Evolutionary conservation across 441 rosid genomes (phyloP).

Genomic region (Brassica hybrid): DNA sequence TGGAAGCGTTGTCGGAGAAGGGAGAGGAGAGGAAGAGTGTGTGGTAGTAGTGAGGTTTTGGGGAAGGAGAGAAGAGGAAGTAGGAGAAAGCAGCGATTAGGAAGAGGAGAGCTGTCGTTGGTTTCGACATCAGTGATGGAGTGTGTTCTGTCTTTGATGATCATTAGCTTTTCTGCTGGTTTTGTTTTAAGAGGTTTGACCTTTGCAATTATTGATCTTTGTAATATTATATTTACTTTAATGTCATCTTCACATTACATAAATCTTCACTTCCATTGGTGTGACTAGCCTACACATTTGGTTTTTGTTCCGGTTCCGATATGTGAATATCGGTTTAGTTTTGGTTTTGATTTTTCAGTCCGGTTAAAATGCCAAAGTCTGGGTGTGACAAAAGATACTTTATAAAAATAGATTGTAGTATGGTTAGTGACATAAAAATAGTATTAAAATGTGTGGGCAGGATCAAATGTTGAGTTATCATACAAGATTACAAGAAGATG

Average conservation of each 20-base stretch:
- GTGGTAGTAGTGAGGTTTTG: constrained; percentile 60
- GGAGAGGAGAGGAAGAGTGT: constrained; percentile 59
- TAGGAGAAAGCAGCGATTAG: constrained; percentile 45
- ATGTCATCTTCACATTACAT: too few species aligned
- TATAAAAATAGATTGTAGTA: background rate
- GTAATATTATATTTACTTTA: background rate
- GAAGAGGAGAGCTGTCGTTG: constrained; percentile 17
- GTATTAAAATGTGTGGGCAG: background rate
- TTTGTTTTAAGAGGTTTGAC: too few species aligned
- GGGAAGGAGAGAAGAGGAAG: constrained; percentile 41
- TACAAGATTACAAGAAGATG: background rate
- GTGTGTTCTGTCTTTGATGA: background rate
- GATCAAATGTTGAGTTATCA: background rate
- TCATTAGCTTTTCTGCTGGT: background rate
- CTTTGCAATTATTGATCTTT: constrained; percentile 8
- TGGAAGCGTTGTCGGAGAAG: constrained; percentile 66
- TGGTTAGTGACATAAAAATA: background rate
- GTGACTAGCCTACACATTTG: background rate
- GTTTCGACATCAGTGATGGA: constrained; percentile 39
- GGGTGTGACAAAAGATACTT: background rate
- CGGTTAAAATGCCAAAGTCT: background rate
- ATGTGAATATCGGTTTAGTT: background rate
- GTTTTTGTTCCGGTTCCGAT: background rate
- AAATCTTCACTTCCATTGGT: too few species aligned
- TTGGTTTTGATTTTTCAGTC: background rate